These are phyloP conservation scores for Chaetomium cochliodes DNA, from an alignment of 495 filamentous ascomycete species.

Conservation along the genomic window DNA sequence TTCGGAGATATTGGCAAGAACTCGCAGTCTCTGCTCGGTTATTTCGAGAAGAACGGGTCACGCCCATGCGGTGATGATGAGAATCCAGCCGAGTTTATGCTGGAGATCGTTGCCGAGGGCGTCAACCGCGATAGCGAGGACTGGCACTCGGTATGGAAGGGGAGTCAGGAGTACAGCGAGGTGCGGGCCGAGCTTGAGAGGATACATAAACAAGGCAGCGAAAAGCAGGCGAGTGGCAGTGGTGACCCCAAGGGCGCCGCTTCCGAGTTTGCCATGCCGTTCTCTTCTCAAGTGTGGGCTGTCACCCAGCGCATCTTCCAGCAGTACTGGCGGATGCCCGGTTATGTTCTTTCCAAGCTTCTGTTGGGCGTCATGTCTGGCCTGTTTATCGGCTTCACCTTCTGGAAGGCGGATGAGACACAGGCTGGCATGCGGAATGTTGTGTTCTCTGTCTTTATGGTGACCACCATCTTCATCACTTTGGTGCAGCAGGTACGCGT, in stretches of 20 bases:
- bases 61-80: constrained; percentile 63
- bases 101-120: constrained; percentile 74
- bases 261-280: constrained; percentile 35
- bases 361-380: constrained; percentile 39
- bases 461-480: constrained; percentile 60
- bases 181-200: constrained; percentile 61
- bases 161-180: constrained; percentile 58
- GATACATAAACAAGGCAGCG: constrained; percentile 25
- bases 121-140: constrained; percentile 56
- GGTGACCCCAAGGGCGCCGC: not conserved
- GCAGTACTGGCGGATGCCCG: constrained; percentile 75
- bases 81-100: constrained; percentile 84
- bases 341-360: constrained; percentile 66
- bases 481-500: constrained; percentile 55
- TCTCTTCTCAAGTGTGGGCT: constrained; percentile 43
- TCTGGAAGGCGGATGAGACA: constrained; percentile 60
- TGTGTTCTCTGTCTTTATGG: constrained; percentile 72
- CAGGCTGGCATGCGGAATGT: constrained; percentile 62
- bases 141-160: constrained; percentile 76
- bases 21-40: constrained; percentile 39
- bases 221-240: not conserved
- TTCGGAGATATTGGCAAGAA: constrained; percentile 57
- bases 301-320: constrained; percentile 62
- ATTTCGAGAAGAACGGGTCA: constrained; percentile 65
- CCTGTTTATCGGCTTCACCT: constrained; percentile 76